Percentiles rank a stretch among this genome's conserved stretches.
Evolutionary conservation across 78 protist species (phyloP).

Genomic region (Pigoraptor vietnamica): DNA sequence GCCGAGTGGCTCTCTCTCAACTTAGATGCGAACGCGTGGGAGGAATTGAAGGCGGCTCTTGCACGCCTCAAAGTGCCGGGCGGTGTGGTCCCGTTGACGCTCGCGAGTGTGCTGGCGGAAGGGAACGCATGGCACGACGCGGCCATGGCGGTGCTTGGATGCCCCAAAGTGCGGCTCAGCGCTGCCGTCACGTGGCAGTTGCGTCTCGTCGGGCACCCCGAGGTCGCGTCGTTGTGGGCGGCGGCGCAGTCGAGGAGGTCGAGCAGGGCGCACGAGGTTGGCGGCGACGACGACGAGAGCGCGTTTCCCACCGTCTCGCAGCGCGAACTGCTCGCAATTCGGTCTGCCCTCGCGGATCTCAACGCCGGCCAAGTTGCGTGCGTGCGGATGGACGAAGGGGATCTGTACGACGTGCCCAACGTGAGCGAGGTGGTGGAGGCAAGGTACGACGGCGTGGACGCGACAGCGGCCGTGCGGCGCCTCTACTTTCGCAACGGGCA

Average conservation of each 20-base stretch:
- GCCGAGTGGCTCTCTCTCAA: no score
- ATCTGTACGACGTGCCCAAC: neutral
- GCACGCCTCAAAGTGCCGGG: no score
- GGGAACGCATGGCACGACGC: neutral
- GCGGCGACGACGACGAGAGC: neutral
- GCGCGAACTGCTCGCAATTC: neutral
- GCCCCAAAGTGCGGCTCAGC: neutral
- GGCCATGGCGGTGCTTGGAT: neutral
- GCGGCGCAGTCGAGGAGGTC: no score
- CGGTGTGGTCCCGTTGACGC: neutral
- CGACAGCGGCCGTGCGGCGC: neutral
- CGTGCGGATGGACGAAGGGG: neutral
- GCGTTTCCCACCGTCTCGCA: neutral
- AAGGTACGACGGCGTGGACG: neutral
- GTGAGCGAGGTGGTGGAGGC: neutral
- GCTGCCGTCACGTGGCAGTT: no score
- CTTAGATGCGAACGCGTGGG: no score
- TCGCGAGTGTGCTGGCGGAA: neutral
- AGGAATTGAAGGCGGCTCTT: no score
- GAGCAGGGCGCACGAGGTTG: no score
- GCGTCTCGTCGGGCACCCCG: no score
- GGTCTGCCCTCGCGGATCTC: neutral
- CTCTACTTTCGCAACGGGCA: neutral
- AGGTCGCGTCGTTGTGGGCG: no score
- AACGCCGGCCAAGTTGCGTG: neutral